Base-by-base conservation (phyloP, 768 basidiomycete genomes). In the Trametes cingulata region DNA sequence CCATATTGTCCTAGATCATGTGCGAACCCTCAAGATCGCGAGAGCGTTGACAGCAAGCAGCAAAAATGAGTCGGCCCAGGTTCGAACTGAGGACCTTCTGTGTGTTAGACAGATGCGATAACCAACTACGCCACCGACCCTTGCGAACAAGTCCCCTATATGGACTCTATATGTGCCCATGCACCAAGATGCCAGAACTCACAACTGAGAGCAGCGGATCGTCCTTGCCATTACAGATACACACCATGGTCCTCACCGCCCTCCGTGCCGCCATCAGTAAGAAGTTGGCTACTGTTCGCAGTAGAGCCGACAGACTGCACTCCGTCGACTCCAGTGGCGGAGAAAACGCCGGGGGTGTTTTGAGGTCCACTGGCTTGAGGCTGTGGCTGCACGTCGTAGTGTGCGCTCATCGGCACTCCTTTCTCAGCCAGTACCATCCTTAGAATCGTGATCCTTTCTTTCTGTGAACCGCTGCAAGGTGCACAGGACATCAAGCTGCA, bases 101-200 rank as follows among this genome's bases (percentile, higher is more conserved):
- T 49, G 85, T 86, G 85, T 87, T 84, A 86, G 84, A 85, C 85
- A 85, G 83, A 85, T 83, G 85, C 82, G 85, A 87, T 87, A 85
- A 86, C 85, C 84, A 86, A 85, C 84, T 85, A 87, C 85, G 82
- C 85, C 85, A 86, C 82, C 82, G 77, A 78, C 69, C 74, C 73
- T 8, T 53, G 6, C 2, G n/a, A n/a, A n/a, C n/a, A n/a, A n/a
- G n/a, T n/a, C n/a, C n/a, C n/a, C n/a, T 29, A 35, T 35, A 6
- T 19, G 22, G 14, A 4, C n/a, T n/a, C n/a, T n/a, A n/a, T n/a
- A n/a, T n/a, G n/a, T n/a, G n/a, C n/a, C n/a, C n/a, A n/a, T n/a
- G n/a, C n/a, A n/a, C n/a, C n/a, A n/a, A n/a, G n/a, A n/a, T n/a
- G n/a, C n/a, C n/a, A n/a, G n/a, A n/a, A n/a, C n/a, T n/a, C n/a